Conservation (phyloP, 2,329 filamentous ascomycete species). For the Aspergillus sp. region DNA sequence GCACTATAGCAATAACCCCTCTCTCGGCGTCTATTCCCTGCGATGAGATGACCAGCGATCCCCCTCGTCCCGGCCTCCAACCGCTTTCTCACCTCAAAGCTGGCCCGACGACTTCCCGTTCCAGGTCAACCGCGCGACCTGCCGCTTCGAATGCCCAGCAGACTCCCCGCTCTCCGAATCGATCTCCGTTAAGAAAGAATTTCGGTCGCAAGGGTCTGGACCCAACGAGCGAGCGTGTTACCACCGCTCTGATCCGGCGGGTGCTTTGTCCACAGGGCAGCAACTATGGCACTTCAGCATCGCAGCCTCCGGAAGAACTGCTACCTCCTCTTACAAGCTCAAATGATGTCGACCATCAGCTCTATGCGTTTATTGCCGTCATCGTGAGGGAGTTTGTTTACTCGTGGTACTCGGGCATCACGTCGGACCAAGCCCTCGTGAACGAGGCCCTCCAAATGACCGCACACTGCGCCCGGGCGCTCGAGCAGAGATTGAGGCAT, state of each 20-base stretch:
- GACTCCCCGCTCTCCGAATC: slow-evolving; percentile 23
- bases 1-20: slow-evolving; percentile 1
- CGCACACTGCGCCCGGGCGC: slow-evolving; percentile 76
- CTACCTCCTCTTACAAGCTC: slow-evolving; percentile 87
- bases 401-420: slow-evolving; percentile 88
- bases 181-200: slow-evolving; percentile 17
- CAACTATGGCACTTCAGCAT: slow-evolving; percentile 43
- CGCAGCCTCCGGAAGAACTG: slow-evolving; percentile 64
- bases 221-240: slow-evolving; percentile 67
- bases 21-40: slow-evolving; percentile 7
- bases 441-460: slow-evolving; percentile 83
- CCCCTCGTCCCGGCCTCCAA: slow-evolving; percentile 29
- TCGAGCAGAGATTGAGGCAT: slow-evolving; percentile 76
- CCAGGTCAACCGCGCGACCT: slow-evolving; percentile 23
- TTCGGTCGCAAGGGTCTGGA: slow-evolving; percentile 32
- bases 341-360: slow-evolving; percentile 83
- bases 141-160: slow-evolving; percentile 17
- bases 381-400: slow-evolving; percentile 84
- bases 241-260: slow-evolving; percentile 68
- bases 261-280: slow-evolving; percentile 63
- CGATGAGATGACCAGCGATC: slow-evolving; percentile 32
- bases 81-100: slow-evolving; percentile 31
- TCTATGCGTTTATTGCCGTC: slow-evolving; percentile 86
- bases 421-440: slow-evolving; percentile 77
- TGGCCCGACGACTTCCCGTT: slow-evolving; percentile 27